phyloP scores from a whole-genome alignment of 2,329 filamentous ascomycete genomes.

The Alternaria metachromatica region DNA sequence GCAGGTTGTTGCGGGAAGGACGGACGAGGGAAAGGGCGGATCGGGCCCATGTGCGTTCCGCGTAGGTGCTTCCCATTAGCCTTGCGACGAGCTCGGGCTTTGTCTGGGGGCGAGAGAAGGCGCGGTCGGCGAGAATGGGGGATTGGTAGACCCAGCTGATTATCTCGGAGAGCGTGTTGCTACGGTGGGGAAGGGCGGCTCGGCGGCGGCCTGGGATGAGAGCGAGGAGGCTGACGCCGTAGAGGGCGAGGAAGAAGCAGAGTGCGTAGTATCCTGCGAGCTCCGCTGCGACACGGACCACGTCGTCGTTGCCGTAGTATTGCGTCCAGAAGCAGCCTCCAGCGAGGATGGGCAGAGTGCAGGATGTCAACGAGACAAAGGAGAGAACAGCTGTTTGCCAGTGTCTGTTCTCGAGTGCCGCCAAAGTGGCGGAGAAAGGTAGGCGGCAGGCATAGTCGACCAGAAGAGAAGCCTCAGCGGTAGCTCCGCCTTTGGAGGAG shows the following conservation, averaged over 20 bases:
- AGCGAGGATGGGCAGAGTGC: constrained; percentile 70
- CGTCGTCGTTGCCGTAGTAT: constrained; percentile 55
- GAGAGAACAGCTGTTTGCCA: constrained; percentile 70
- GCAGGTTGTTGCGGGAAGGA: constrained; percentile 36
- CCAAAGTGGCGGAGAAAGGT: constrained; percentile 65
- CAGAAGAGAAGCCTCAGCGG: constrained; percentile 69
- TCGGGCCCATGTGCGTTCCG: constrained; percentile 50
- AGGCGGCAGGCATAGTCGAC: constrained; percentile 73
- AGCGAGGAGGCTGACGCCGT: constrained; percentile 66
- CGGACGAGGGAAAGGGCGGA: constrained; percentile 38
- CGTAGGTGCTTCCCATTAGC: constrained; percentile 64
- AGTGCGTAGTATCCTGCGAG: constrained; percentile 75
- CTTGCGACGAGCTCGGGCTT: constrained; percentile 72
- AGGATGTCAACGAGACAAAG: constrained; percentile 64
- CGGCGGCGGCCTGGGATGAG: constrained; percentile 65
- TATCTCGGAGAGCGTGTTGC: constrained; percentile 75
- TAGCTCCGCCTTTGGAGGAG: constrained; percentile 62
- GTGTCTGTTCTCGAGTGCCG: constrained; percentile 67
- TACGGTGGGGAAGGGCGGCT: constrained; percentile 74
- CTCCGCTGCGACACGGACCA: constrained; percentile 68
- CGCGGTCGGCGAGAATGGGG: constrained; percentile 72
- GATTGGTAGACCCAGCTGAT: constrained; percentile 78
- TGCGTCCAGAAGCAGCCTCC: constrained; percentile 78
- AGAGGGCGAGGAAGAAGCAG: constrained; percentile 75
- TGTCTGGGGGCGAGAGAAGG: constrained; percentile 72